Conservation (phyloP, 257 asterid species). For the Avicennia marina region DNA sequence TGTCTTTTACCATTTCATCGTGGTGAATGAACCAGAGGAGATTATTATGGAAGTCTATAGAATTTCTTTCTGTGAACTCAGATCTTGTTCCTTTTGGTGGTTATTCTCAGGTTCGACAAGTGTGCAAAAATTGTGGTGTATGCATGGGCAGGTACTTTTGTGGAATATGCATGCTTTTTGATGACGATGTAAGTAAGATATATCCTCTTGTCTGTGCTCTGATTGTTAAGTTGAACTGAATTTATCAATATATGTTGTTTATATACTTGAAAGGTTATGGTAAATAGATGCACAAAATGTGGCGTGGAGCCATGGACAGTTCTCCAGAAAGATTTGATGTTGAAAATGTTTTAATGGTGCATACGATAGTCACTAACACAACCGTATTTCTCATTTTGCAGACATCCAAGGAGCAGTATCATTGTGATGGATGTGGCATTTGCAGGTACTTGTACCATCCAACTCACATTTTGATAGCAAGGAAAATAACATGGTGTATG, state of each 20-base stretch:
- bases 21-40: too few relatives aligned
- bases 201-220: not conserved
- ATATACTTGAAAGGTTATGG: not conserved
- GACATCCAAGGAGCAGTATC: conserved; percentile 77
- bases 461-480: not conserved
- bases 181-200: conserved; percentile 68
- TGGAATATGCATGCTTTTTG: conserved; percentile 77
- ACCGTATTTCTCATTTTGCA: conserved; percentile 28
- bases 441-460: conserved; percentile 53
- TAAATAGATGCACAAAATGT: not conserved
- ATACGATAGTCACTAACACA: too few relatives aligned
- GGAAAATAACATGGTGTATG: too few relatives aligned
- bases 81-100: conserved; percentile 4
- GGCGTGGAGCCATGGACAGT: not conserved
- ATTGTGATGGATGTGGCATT: conserved; percentile 82
- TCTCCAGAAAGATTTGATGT: not conserved
- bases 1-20: too few relatives aligned
- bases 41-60: too few relatives aligned
- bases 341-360: not conserved
- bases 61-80: too few relatives aligned
- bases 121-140: conserved; percentile 77
- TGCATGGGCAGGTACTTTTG: conserved; percentile 81
- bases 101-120: conserved; percentile 52
- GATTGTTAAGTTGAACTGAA: conserved; percentile 7
- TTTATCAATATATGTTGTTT: not conserved